Percentiles rank a stretch among this genome's conserved stretches.
These are phyloP conservation scores for Pseudozyma thailandica DNA, from an alignment of 1,284 basidiomycete genomes.

Conservation along the genomic window DNA sequence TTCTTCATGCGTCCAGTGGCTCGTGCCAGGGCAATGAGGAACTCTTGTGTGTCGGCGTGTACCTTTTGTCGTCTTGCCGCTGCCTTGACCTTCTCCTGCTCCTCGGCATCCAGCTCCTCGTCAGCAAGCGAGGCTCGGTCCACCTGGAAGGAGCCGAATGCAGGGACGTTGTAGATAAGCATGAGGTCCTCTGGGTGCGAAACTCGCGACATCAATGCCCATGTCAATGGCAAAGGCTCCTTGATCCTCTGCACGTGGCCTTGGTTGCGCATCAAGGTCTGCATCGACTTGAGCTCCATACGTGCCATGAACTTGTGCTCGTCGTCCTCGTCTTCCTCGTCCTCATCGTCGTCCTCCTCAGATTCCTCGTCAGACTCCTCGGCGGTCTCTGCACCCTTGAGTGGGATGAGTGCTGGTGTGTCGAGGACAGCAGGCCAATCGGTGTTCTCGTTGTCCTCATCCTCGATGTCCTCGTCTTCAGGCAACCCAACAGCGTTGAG, in stretches of 20 bases:
- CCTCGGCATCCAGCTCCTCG: constrained; percentile 46
- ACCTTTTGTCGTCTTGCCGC: constrained; percentile 52
- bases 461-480: constrained; percentile 33
- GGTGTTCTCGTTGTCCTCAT: constrained; percentile 37
- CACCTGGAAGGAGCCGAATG: constrained; percentile 59
- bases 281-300: constrained; percentile 51
- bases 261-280: constrained; percentile 62
- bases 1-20: constrained; percentile 58
- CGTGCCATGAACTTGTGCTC: constrained; percentile 36
- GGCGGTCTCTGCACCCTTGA: constrained; percentile 33
- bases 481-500: constrained; percentile 48
- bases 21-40: constrained; percentile 61
- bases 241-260: constrained; percentile 62
- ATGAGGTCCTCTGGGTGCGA: constrained; percentile 62
- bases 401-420: constrained; percentile 53
- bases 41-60: constrained; percentile 61
- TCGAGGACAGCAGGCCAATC: constrained; percentile 58
- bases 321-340: constrained; percentile 42
- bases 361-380: constrained; percentile 12
- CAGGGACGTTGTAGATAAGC: constrained; percentile 62
- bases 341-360: constrained; percentile 30
- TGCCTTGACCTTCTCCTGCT: constrained; percentile 28
- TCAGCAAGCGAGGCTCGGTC: constrained; percentile 44
- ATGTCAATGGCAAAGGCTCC: constrained; percentile 59
- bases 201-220: constrained; percentile 55